Percentiles rank a stretch among this genome's conserved stretches.
Conservation (phyloP, 257 asterid species). For the Knoxia roxburghii region DNA sequence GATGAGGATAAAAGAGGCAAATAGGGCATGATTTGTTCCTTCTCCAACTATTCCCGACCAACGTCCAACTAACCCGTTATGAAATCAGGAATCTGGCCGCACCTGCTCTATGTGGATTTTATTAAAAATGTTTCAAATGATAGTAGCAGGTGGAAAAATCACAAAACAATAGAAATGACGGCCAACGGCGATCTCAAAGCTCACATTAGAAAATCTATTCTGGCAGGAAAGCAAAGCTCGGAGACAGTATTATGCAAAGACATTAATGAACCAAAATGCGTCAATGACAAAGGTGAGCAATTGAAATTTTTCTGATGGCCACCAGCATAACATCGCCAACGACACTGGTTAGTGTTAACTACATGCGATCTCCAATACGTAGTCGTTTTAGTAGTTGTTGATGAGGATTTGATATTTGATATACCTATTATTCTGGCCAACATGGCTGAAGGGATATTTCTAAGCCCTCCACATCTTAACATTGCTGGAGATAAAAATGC, state of each 20-base stretch:
- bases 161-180: neutral
- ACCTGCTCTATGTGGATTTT: neutral
- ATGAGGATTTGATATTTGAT: slow-evolving; percentile 72
- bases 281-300: neutral
- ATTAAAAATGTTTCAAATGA: slow-evolving; percentile 2
- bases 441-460: slow-evolving; percentile 77
- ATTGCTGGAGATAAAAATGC: slow-evolving; percentile 24
- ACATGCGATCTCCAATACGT: neutral
- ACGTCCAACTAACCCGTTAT: neutral
- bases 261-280: neutral
- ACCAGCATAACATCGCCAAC: too few species aligned
- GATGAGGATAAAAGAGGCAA: slow-evolving; percentile 36
- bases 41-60: neutral
- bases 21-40: slow-evolving; percentile 7
- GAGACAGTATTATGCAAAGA: neutral
- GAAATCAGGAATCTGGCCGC: neutral
- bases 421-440: slow-evolving; percentile 54
- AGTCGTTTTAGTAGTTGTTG: slow-evolving; percentile 2
- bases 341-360: neutral
- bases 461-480: slow-evolving; percentile 58
- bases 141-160: slow-evolving; percentile 21
- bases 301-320: too few species aligned
- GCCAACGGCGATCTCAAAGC: too few species aligned
- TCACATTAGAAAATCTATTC: neutral
- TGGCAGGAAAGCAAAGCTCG: neutral